Percentiles rank a stretch among this genome's conserved stretches.
Conservation (phyloP, 768 basidiomycete species). For the Kondoa subrosea region DNA sequence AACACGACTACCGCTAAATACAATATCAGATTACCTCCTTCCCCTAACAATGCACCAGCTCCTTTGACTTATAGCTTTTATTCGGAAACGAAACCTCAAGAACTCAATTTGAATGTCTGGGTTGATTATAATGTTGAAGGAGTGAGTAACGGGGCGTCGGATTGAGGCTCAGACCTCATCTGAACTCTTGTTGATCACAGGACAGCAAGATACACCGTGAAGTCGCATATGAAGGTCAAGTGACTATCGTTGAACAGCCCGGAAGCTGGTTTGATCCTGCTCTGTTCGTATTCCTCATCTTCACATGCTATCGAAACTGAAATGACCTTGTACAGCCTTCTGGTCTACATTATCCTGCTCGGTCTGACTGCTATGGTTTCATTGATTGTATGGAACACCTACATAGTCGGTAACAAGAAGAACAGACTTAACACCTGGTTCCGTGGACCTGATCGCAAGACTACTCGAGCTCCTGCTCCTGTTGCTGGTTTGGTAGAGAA, state of each 20-base stretch:
- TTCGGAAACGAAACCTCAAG: constrained; percentile 1
- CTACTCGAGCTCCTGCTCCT: not conserved
- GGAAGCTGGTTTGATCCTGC: constrained; percentile 10
- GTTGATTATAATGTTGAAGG: not conserved
- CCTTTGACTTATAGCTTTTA: not conserved
- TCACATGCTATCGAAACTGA: not conserved
- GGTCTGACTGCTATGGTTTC: too few species aligned
- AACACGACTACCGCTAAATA: constrained; percentile 4
- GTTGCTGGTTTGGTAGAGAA: not conserved
- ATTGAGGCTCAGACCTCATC: too few species aligned
- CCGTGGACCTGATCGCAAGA: not conserved
- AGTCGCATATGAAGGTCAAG: constrained; percentile 7
- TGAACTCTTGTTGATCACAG: not conserved
- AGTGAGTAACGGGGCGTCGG: too few species aligned
- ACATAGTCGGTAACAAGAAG: constrained; percentile 2
- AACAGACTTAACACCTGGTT: not conserved
- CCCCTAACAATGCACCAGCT: not conserved
- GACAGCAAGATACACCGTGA: not conserved
- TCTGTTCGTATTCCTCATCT: constrained; percentile 1
- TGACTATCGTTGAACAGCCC: constrained; percentile 2
- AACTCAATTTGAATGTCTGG: not conserved
- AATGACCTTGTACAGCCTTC: not conserved
- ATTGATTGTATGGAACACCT: not conserved
- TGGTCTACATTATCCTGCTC: constrained; percentile 5
- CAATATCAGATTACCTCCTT: not conserved